Base-by-base conservation (phyloP, 352 stramenopile species). In the Globisporangium irregulare region DNA sequence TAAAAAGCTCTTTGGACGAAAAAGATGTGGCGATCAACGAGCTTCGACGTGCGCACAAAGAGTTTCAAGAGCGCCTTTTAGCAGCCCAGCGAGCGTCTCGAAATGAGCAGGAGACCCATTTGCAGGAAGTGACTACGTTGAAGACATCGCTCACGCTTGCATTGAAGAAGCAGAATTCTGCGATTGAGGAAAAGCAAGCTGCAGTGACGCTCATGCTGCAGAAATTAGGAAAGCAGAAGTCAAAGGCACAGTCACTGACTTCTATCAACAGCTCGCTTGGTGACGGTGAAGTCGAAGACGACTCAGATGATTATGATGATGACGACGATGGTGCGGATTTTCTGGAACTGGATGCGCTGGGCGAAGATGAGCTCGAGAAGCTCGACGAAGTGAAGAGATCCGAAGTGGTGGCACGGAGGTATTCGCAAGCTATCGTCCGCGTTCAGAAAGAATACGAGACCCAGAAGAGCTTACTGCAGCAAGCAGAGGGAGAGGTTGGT, bases 131-230 rank as follows among this genome's bases (percentile, higher is more conserved):
- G 22, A 61, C 66, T 24, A 72, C 69, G 50, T 22, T 88, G 18
- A 89, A 88, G 59, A 72, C 68, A 0, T 80, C 80, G 4, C 68
- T 89, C 4, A 65, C 74, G 1, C 73, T 86, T 22, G 75, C 77
- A 1, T 62, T 89, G 10, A 77, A 78, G 50, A 75, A 73, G 24
- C 72, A 80, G 3, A 89, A 86, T 46, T 68, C 54, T 8, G 80
- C 76, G 4, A 86, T 90, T n/a, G 80, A 89, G 65, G 79, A 85
- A 46, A 82, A 85, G 43, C 82, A 90, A 65, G 75, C 75, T 2
- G 73, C 77, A 0, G 73, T 88, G 38, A 84, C 78, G 38, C 53
- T 82, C 4, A 20, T 87, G 43, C 65, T 90, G 4, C 82, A 82
- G 50, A 78, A 81, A 27, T 68, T 80, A 6, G 50, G 60, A 2